Base-by-base conservation (phyloP, 1,284 basidiomycete genomes). In the Ganoderma multipileum region DNA sequence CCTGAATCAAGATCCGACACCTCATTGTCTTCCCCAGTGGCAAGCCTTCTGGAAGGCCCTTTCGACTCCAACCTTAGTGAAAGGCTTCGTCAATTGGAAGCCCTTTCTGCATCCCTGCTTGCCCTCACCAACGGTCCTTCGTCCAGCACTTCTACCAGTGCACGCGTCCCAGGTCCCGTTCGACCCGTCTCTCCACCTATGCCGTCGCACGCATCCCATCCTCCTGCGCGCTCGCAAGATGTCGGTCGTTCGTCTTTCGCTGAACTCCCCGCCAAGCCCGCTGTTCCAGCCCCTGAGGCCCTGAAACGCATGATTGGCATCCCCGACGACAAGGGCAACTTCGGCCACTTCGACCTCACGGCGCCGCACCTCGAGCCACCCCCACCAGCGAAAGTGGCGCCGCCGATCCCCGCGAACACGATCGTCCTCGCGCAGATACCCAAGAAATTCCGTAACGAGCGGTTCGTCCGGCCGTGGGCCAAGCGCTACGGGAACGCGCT, bases 371-470 rank as follows among this genome's bases (percentile, higher is more conserved):
- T 66, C 7, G 63, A 62, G 5, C 65, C 60, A 1, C 65, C 58
- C 14, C 57, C 38, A 28, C 62, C 30, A 9, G 11, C 41, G 18
- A 23, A 66, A 23, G 16, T 65, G 20, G 68, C 76, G 1, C 66
- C 71, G 2, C 86, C 87, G 30, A 82, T 84, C 66, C 83, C 84
- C 7, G 76, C 82, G 1, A 81, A 85, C n/a, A 87, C 88, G 0
- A 78, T 91, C 36, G 85, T 91, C 36, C 83, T 91, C 79, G 88
- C 89, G 67, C 83, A 85, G 58, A 75, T 90, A 0, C 89, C 89
- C 1, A 88, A 86, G 73, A 79, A 81, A 16, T 82, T 83, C 73
- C 86, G 88, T 50, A 82, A 66, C 1, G 12, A 63, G 0, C 63
- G 67, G 12, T 81, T 81, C 61, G 70, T 81, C n/a, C 64, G 47